Base-by-base conservation (phyloP, 495 filamentous ascomycete species). In the Hyaloscypha hepaticicola region DNA sequence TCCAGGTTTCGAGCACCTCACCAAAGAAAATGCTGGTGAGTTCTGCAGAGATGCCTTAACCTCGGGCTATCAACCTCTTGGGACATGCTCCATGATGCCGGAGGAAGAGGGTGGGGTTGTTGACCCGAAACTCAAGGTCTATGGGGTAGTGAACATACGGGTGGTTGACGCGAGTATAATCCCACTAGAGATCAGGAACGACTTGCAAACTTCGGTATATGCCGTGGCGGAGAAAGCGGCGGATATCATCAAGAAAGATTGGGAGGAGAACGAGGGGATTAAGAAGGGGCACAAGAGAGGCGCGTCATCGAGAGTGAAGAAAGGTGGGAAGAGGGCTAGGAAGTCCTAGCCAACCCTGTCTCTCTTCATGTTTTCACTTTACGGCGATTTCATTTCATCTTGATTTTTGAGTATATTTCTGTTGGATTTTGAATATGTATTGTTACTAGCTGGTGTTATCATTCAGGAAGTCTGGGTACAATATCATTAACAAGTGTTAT, bases 151-250 rank as follows among this genome's bases (percentile, higher is more conserved):
- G 31, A 71, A 75, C 1, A 62, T 87, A 50, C 68, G 83, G 60
- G 77, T 86, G 0, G 79, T 82, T 1, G 84, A 87, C 68, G 83
- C 83, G 1, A 84, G 75, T 45, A 77, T 87, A 28, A 77, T 87
- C 50, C 82, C 83, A 1, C 50, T 84, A 27, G 73, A 77, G 63
- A 73, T 79, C 19, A 65, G 67, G n/a, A 81, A 77, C 0, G 83
- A 85, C 70, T 79, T 84, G 38, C 72, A 77, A 69, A 75, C 76
- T 6, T 72, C 72, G 2, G 81, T 84, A 11, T 85, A 84, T 72
- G 81, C 82, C 0, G 74, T 85, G 19, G 83, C 80, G 0, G 83
- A 87, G 72, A 70, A 77, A 64, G 82, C 79, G 22, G 80, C 81
- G 3, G 82, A 84, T 58, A 28, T 84, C 9, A 82, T 85, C 65